phyloP scores from a whole-genome alignment of 2,329 filamentous ascomycete genomes.

The Colletotrichum tabaci region DNA sequence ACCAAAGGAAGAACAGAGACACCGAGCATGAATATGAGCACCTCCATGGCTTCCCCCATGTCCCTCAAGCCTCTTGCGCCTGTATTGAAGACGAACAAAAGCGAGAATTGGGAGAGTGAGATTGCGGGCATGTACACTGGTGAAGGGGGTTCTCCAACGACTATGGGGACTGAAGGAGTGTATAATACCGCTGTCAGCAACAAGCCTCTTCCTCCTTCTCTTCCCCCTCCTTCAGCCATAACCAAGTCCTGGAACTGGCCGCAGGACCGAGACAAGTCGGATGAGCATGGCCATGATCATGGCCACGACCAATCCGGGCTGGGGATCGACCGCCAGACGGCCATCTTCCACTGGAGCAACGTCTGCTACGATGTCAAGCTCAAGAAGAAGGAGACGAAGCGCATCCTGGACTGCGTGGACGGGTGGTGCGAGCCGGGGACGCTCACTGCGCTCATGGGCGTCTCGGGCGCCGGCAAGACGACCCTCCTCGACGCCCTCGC shows the following conservation, averaged over 20 bases:
- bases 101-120: neutral
- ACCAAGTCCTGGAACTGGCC: neutral
- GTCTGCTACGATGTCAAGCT: conserved; percentile 84
- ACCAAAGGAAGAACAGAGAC: conserved; percentile 29
- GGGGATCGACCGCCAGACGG: conserved; percentile 63
- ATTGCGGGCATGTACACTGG: conserved; percentile 17
- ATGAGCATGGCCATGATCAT: neutral
- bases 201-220: neutral
- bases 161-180: neutral
- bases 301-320: neutral
- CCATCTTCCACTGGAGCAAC: conserved; percentile 80
- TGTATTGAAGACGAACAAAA: neutral
- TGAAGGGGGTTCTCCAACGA: conserved; percentile 2
- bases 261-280: neutral
- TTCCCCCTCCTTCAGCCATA: no score
- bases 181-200: neutral
- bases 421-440: conserved; percentile 84
- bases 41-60: conserved; percentile 15
- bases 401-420: conserved; percentile 79
- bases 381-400: conserved; percentile 70
- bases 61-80: neutral
- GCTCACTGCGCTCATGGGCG: conserved; percentile 80
- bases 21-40: conserved; percentile 6
- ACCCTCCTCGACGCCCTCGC: conserved; percentile 82
- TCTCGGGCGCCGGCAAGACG: conserved; percentile 82